Evolutionary conservation across 139 green algal genomes (phyloP).

Genomic region (Astrephomene gubernaculifera): DNA sequence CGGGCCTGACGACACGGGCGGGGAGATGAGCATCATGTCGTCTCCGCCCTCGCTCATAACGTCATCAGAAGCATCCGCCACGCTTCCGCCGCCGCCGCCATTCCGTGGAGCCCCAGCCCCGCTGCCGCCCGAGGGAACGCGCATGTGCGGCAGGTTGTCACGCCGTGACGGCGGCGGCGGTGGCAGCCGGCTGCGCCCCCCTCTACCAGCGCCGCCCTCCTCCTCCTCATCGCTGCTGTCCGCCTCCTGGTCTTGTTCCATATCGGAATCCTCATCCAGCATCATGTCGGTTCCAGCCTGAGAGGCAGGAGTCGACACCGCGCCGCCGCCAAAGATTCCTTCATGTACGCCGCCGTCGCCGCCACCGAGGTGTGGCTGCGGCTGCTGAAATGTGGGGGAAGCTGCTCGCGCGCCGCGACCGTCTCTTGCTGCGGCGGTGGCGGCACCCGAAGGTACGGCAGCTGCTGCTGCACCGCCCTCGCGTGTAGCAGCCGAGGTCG

Average conservation of each 20-base stretch:
- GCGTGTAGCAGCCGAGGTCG: background rate
- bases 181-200: background rate
- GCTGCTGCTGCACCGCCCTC: background rate
- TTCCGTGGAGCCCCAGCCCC: no score
- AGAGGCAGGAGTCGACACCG: background rate
- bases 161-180: background rate
- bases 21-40: constrained; percentile 23
- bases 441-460: background rate
- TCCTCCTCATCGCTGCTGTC: background rate
- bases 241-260: background rate
- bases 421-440: background rate
- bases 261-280: constrained; percentile 12
- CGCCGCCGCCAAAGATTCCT: background rate
- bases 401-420: no score
- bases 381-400: no score
- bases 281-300: background rate
- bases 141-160: no score
- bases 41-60: background rate
- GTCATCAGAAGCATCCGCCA: background rate
- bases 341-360: background rate
- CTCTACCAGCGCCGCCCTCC: background rate
- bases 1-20: background rate
- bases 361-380: background rate
- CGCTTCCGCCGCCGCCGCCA: background rate
- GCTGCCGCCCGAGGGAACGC: no score